Conservation (phyloP, 805 yeast species). For the Myxozyma vanderwaltii region DNA sequence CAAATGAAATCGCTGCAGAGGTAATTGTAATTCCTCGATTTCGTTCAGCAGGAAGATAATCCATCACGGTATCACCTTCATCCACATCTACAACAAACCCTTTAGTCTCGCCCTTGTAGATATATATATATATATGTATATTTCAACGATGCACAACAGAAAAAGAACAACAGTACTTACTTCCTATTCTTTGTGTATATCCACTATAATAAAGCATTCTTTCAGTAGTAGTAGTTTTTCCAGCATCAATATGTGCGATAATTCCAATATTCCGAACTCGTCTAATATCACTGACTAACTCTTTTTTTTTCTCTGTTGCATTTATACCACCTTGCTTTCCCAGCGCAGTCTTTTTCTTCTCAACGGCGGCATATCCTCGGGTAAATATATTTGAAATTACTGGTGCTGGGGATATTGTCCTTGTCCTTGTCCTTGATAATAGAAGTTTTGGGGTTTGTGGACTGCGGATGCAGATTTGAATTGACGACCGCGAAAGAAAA, state of each 20-base stretch:
- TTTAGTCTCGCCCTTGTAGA: not conserved
- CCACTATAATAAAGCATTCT: slow-evolving; percentile 92
- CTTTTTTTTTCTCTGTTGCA: too few relatives aligned
- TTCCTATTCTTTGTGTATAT: slow-evolving; percentile 72
- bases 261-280: slow-evolving; percentile 79
- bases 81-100: slow-evolving; percentile 62
- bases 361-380: slow-evolving; percentile 1
- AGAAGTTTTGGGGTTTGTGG: not conserved
- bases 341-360: not conserved
- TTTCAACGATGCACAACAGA: too few relatives aligned
- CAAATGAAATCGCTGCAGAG: slow-evolving; percentile 90
- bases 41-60: slow-evolving; percentile 84
- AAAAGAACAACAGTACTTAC: too few relatives aligned
- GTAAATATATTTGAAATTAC: not conserved
- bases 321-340: too few relatives aligned
- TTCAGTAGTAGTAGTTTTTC: slow-evolving; percentile 97
- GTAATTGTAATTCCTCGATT: slow-evolving; percentile 95
- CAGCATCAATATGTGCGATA: slow-evolving; percentile 99
- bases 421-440: not conserved
- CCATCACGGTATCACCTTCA: slow-evolving; percentile 95
- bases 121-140: not conserved
- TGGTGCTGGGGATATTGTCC: too few relatives aligned
- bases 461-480: not conserved
- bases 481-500: not conserved
- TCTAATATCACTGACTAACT: slow-evolving; percentile 5